phyloP scores from a whole-genome alignment of 306 rosid species.

The Dalbergia oliveri region DNA sequence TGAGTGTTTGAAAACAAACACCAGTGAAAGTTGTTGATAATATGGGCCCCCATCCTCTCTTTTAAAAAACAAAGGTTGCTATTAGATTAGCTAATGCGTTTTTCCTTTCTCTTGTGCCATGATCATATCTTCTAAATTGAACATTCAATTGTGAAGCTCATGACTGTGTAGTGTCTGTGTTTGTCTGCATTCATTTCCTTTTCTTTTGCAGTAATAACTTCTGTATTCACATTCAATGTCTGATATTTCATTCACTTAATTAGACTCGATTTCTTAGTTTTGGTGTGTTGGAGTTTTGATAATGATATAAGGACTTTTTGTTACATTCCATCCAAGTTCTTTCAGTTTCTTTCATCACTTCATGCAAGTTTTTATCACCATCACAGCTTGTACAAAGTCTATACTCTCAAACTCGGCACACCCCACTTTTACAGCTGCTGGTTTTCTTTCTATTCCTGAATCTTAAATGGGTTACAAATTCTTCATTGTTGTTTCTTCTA shows the following conservation, averaged over 20 bases:
- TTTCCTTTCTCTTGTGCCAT: background rate
- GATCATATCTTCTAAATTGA: background rate
- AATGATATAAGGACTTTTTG: no score
- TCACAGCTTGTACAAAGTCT: background rate
- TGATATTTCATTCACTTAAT: background rate
- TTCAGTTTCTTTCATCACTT: background rate
- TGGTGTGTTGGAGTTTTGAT: background rate
- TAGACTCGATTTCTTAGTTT: background rate
- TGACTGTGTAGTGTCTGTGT: no score
- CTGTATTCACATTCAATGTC: background rate
- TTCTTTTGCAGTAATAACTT: no score
- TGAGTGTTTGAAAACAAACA: background rate
- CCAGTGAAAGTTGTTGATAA: no score
- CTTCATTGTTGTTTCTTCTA: constrained; percentile 48
- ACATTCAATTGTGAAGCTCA: no score
- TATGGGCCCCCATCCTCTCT: no score
- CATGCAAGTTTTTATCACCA: background rate
- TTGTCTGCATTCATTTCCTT: no score
- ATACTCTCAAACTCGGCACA: no score
- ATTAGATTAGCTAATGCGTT: background rate
- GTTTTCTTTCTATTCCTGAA: no score
- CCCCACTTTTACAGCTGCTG: no score
- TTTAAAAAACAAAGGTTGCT: no score
- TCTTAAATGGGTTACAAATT: constrained; percentile 41
- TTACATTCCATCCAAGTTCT: no score